Base-by-base conservation (phyloP, 305 asterid species). In the Solanum hybrid region DNA sequence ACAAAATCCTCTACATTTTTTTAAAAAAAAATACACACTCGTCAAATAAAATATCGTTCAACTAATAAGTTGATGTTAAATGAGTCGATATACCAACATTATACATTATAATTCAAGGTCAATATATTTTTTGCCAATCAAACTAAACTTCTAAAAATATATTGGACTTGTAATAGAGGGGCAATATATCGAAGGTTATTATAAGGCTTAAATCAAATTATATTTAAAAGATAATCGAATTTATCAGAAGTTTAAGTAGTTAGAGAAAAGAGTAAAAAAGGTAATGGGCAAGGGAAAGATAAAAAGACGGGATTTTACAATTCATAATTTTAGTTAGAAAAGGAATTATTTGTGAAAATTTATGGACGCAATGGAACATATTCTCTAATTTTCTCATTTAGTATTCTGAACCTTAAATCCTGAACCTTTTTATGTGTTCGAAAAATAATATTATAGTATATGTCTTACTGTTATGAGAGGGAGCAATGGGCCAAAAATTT, bases 401-500 rank as follows among this genome's bases (percentile, higher is more conserved):
- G 10, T 15, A 51, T 15, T 15, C 9, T 51, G 1, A 51, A 51
- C 9, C 68, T 6, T 17, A 0, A 51, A 51, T 51, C 9, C 2
- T 51, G 68, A 4, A 65, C 13, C 29, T 10, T 68, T 68, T 68
- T 1, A n/a, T 22, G 0, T 4, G 11, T 24, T 24, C 3, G 2
- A 38, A 24, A 80, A 81, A 81, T 12, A 38, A 24, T 24, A n/a
- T 6, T 22, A 37, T 33, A 88, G 8, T 8, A 7, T 33, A 85
- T 36, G 70, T 29, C 96, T 95, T 65, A 97, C 98, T 1, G 96
- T 95, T 68, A 97, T 93, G 76, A 96, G 93, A 33, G 99, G 99
- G 88, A 97, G 98, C 83, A 97, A 80, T 70, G 98, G 99, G 39
- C 98, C 99, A 72, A 97, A 97, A 61, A 96, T 92, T 93, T 97